phyloP scores from a whole-genome alignment of 2,329 filamentous ascomycete genomes.

The Kalmusia sp. region DNA sequence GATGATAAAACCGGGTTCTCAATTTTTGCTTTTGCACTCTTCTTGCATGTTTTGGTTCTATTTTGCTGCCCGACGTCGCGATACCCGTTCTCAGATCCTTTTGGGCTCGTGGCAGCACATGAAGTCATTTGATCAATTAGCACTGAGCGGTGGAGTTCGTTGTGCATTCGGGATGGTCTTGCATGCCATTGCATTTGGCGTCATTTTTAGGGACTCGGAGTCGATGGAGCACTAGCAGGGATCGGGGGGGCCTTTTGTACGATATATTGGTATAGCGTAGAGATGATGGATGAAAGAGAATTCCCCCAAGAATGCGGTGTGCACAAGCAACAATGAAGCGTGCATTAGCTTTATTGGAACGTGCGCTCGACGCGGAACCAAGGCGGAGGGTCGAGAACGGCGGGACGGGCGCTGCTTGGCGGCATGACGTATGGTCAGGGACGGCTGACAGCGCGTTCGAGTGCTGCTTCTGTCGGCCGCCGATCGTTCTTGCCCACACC shows the following conservation, averaged over 20 bases:
- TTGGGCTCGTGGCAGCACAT: slow-evolving; percentile 39
- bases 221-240: neutral
- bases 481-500: slow-evolving; percentile 7
- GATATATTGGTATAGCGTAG: slow-evolving; percentile 12
- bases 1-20: slow-evolving; percentile 25
- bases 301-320: slow-evolving; percentile 1
- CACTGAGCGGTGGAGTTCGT: slow-evolving; percentile 44
- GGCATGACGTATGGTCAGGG: slow-evolving; percentile 13
- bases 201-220: slow-evolving; percentile 18
- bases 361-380: slow-evolving; percentile 3
- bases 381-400: slow-evolving; percentile 7
- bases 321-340: neutral
- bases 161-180: slow-evolving; percentile 21
- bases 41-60: slow-evolving; percentile 37
- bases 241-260: slow-evolving; percentile 9
- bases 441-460: slow-evolving; percentile 4
- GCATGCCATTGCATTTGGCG: slow-evolving; percentile 29
- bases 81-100: slow-evolving; percentile 41
- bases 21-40: slow-evolving; percentile 25
- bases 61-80: slow-evolving; percentile 38
- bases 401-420: slow-evolving; percentile 4
- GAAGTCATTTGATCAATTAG: slow-evolving; percentile 29
- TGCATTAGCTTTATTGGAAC: slow-evolving; percentile 10
- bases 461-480: slow-evolving; percentile 10
- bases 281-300: neutral